Percentiles rank a stretch among this genome's conserved stretches.
Conservation (phyloP, 164 flowering plant species). For the grape (Vitis vinifera) region ASM3070453v1 NC_081808.1:560001-560500, state of each 20-base stretch:
- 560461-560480: slow-evolving; percentile 15
- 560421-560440: not conserved
- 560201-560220: slow-evolving; percentile 1
- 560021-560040: slow-evolving; percentile 10
- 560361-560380: too few species aligned
- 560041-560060: not conserved
- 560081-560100: not conserved
- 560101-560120: not conserved
- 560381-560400: too few species aligned
- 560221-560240: slow-evolving; percentile 3
- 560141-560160: not conserved
- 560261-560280: slow-evolving; percentile 3
- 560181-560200: slow-evolving; percentile 5
- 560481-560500: slow-evolving; percentile 6
- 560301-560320: not conserved
- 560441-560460: slow-evolving; percentile 3
- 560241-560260: slow-evolving; percentile 16
- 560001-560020: slow-evolving; percentile 1
- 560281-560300: slow-evolving; percentile 5
- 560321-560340: not conserved
- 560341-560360: too few species aligned
- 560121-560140: slow-evolving; percentile 12
- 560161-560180: slow-evolving; percentile 2
- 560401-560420: too few species aligned
- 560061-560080: too few species aligned